Percentiles rank a stretch among this genome's conserved stretches.
Evolutionary conservation across 148 eudicot species (phyloP).

Genomic region (Limonium bicolor): DNA sequence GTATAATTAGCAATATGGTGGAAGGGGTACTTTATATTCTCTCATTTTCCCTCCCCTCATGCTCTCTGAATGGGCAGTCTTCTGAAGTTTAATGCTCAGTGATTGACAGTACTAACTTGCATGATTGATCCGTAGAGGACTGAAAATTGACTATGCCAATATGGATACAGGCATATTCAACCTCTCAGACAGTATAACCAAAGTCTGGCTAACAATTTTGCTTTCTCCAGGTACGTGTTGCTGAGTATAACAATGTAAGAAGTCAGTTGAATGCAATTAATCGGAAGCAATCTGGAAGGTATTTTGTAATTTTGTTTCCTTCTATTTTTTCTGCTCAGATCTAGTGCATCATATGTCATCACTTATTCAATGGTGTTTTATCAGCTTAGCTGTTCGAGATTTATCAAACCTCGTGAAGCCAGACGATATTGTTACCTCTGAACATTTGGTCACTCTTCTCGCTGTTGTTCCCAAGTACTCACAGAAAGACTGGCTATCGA

Average conservation of each 20-base stretch:
- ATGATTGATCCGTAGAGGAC: no score
- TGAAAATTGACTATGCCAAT: no score
- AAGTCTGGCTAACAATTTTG: background rate
- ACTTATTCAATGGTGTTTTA: conserved; percentile 2
- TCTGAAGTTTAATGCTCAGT: no score
- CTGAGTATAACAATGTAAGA: conserved; percentile 91
- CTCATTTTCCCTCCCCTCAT: no score
- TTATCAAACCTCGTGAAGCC: conserved; percentile 89
- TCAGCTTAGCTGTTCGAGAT: conserved; percentile 96
- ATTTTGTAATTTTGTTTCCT: no score
- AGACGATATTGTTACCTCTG: conserved; percentile 60
- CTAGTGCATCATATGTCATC: background rate
- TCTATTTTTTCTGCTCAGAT: background rate
- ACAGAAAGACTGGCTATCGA: conserved; percentile 91
- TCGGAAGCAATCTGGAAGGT: conserved; percentile 98
- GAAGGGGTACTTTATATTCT: no score
- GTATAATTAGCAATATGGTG: no score
- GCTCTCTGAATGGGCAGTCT: no score
- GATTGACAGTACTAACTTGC: no score
- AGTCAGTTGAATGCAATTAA: conserved; percentile 95
- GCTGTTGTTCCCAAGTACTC: conserved; percentile 89
- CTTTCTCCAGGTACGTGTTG: conserved; percentile 72
- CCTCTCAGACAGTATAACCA: no score
- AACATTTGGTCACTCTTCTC: conserved; percentile 82
- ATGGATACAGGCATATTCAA: no score